Evolutionary conservation across 2,329 filamentous ascomycete species (phyloP).

Genomic region (Scedosporium boydii): DNA sequence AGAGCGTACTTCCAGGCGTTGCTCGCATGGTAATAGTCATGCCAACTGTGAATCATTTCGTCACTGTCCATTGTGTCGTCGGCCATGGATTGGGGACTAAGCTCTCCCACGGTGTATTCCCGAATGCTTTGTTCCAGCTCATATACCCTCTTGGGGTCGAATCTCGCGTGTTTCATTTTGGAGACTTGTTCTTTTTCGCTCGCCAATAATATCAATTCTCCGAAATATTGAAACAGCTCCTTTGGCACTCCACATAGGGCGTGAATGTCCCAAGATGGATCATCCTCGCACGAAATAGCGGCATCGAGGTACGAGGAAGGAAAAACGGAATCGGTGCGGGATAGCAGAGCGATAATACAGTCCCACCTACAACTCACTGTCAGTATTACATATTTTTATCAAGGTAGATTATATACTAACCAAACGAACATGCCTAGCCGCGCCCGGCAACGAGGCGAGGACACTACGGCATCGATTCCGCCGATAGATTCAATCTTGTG

Average conservation of each 20-base stretch:
- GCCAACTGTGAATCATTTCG: conserved; percentile 5
- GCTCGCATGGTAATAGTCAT: conserved; percentile 6
- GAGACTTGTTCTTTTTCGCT: conserved; percentile 9
- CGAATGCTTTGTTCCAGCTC: conserved; percentile 6
- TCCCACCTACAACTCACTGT: conserved; percentile 5
- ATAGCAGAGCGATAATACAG: too few relatives aligned
- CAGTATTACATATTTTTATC: background rate
- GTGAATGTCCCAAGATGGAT: conserved; percentile 3
- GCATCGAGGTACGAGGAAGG: too few relatives aligned
- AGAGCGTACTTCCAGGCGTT: conserved; percentile 8
- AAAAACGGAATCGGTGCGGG: too few relatives aligned
- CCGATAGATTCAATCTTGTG: conserved; percentile 6
- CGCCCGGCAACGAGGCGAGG: background rate
- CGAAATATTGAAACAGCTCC: conserved; percentile 7
- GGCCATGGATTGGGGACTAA: too few relatives aligned
- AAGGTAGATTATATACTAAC: background rate
- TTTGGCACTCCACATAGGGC: conserved; percentile 7
- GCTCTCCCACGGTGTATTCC: background rate
- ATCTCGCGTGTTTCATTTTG: conserved; percentile 6
- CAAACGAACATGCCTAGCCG: conserved; percentile 10
- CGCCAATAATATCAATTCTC: conserved; percentile 6
- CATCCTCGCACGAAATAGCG: conserved; percentile 2
- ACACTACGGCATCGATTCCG: background rate
- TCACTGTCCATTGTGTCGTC: background rate
- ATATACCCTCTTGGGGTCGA: conserved; percentile 4